Conservation (phyloP, 1,284 basidiomycete genomes). For the Ustilago crameri region DNA sequence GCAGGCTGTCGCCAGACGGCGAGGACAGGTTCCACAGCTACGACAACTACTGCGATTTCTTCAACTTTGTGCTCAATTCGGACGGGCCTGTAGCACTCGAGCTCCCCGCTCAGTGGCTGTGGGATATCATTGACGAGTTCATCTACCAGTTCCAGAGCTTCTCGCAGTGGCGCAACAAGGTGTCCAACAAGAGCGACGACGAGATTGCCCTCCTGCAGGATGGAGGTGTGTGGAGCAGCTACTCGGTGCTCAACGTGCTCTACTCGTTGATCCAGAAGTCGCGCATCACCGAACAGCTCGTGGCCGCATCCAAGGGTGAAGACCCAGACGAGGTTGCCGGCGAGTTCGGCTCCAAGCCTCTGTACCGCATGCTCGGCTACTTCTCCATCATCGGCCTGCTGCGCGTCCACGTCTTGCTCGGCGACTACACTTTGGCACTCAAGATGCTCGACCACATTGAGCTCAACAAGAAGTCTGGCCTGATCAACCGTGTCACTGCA, state of each 20-base stretch:
- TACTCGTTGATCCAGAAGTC: constrained; percentile 98
- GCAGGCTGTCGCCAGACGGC: constrained; percentile 90
- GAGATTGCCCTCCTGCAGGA: constrained; percentile 71
- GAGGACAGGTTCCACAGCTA: constrained; percentile 98
- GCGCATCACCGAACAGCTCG: constrained; percentile 90
- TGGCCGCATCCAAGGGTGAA: constrained; percentile 82
- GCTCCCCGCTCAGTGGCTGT: constrained; percentile 96
- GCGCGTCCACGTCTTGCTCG: constrained; percentile 92
- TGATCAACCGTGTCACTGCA: constrained; percentile 64
- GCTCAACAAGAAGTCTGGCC: constrained; percentile 66
- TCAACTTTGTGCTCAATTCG: constrained; percentile 91
- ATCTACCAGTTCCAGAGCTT: constrained; percentile 95
- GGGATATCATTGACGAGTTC: constrained; percentile 99
- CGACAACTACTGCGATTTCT: constrained; percentile 97
- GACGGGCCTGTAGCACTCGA: constrained; percentile 91
- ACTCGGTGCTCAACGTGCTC: constrained; percentile 95
- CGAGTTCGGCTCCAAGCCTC: constrained; percentile 86
- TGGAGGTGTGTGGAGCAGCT: constrained; percentile 87
- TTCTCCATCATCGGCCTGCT: constrained; percentile 95
- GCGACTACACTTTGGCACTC: constrained; percentile 92
- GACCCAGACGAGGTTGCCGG: constrained; percentile 82
- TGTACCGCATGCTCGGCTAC: constrained; percentile 94
- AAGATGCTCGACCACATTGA: constrained; percentile 95
- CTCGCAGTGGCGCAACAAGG: constrained; percentile 86
- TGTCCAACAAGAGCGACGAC: constrained; percentile 86